These are phyloP conservation scores for Naganishia vishniacii DNA, from an alignment of 768 basidiomycete genomes.

Conservation along the genomic window DNA sequence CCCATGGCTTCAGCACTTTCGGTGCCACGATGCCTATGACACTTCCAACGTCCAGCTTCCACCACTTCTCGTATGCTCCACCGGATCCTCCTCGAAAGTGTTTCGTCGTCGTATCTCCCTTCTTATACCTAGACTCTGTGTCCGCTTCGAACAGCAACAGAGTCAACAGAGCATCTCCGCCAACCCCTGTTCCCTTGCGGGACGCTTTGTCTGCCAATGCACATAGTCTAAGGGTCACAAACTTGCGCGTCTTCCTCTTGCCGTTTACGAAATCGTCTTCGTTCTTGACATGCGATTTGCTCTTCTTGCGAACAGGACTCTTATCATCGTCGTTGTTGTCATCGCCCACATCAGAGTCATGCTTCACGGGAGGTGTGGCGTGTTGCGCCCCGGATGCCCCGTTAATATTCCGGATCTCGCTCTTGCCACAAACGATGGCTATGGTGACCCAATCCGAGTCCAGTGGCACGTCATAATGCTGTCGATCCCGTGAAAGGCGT, in stretches of 20 bases:
- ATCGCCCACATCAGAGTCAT: conserved; percentile 49
- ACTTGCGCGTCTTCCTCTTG: conserved; percentile 45
- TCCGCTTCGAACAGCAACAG: conserved; percentile 87
- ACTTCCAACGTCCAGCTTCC: conserved; percentile 78
- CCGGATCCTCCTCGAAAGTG: conserved; percentile 77
- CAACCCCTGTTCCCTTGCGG: conserved; percentile 60
- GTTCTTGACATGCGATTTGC: conserved; percentile 26
- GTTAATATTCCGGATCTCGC: conserved; percentile 64
- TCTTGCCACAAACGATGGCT: conserved; percentile 87
- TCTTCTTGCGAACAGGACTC: conserved; percentile 3
- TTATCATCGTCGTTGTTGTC: conserved; percentile 33
- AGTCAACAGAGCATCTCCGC: conserved; percentile 80
- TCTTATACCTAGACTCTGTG: conserved; percentile 40
- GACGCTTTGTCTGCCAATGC: conserved; percentile 48
- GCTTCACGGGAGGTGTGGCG: conserved; percentile 33
- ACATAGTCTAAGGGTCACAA: conserved; percentile 68
- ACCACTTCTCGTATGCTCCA: conserved; percentile 78
- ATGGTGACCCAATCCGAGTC: conserved; percentile 92
- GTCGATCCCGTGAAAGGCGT: conserved; percentile 67
- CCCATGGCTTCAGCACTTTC: conserved; percentile 74
- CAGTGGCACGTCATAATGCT: conserved; percentile 84
- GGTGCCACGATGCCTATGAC: conserved; percentile 88
- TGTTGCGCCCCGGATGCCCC: conserved; percentile 20
- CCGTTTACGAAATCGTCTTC: neutral
- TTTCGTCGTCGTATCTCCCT: neutral